Evolutionary conservation across 768 basidiomycete species (phyloP).

Genomic region (Suillus ampliporus): DNA sequence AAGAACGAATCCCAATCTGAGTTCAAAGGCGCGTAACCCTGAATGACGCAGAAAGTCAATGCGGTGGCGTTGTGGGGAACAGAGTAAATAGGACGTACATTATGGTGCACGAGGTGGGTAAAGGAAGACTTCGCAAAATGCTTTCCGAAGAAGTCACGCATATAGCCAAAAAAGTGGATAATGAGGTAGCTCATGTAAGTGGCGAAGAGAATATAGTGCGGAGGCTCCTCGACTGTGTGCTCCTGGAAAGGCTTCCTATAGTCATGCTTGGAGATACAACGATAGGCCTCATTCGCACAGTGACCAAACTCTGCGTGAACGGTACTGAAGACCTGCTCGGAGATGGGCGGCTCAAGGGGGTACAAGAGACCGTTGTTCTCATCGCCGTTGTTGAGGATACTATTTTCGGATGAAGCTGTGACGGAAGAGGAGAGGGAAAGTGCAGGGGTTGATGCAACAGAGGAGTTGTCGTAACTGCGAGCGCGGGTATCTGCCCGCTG

Average conservation of each 20-base stretch:
- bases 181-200: slow-evolving; percentile 95
- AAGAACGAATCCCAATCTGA: slow-evolving; percentile 99
- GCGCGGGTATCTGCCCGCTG: slow-evolving; percentile 74
- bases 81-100: slow-evolving; percentile 60
- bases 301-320: slow-evolving; percentile 94
- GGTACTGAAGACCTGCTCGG: slow-evolving; percentile 77
- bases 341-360: slow-evolving; percentile 74
- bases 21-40: slow-evolving; percentile 97
- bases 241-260: slow-evolving; percentile 49
- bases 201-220: slow-evolving; percentile 89
- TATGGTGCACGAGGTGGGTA: slow-evolving; percentile 78
- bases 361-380: slow-evolving; percentile 62
- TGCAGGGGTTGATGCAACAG: slow-evolving; percentile 66
- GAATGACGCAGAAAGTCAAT: slow-evolving; percentile 17
- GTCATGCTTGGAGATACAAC: slow-evolving; percentile 69
- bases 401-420: slow-evolving; percentile 73
- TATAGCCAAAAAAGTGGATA: slow-evolving; percentile 88
- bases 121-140: slow-evolving; percentile 71
- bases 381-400: slow-evolving; percentile 61
- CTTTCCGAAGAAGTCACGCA: slow-evolving; percentile 96
- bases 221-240: slow-evolving; percentile 81
- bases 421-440: slow-evolving; percentile 77
- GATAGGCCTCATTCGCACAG: slow-evolving; percentile 76
- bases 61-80: slow-evolving; percentile 6
- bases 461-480: slow-evolving; percentile 52